Evolutionary conservation across 495 filamentous ascomycete species (phyloP).

Genomic region (Diplogelasinospora grovesii): DNA sequence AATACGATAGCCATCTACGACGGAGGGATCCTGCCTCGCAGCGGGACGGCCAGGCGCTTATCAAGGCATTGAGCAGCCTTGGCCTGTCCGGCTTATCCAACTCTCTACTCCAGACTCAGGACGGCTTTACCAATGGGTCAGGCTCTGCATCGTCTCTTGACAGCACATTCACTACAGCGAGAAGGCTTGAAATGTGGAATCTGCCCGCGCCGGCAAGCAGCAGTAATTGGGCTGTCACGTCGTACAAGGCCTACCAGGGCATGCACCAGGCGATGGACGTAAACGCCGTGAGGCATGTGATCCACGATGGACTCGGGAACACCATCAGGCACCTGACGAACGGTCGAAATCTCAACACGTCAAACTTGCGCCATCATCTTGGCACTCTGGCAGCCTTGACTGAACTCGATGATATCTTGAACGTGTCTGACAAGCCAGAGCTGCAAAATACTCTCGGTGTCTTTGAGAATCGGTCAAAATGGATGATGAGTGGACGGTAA

Average conservation of each 20-base stretch:
- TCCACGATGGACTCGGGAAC: conserved; percentile 59
- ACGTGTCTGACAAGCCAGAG: conserved; percentile 48
- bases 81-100: conserved; percentile 67
- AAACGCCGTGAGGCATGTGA: conserved; percentile 37
- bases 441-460: conserved; percentile 54
- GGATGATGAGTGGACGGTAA: conserved; percentile 75
- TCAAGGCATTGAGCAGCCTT: conserved; percentile 58
- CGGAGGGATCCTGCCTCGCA: conserved; percentile 31
- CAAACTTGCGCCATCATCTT: conserved; percentile 56
- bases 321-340: conserved; percentile 54
- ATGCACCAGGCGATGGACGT: conserved; percentile 61
- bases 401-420: conserved; percentile 73
- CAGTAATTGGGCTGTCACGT: conserved; percentile 54
- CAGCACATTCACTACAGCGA: conserved; percentile 71
- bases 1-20: conserved; percentile 77
- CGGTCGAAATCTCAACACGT: conserved; percentile 50
- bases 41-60: conserved; percentile 44
- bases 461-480: conserved; percentile 59
- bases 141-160: conserved; percentile 52
- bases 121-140: conserved; percentile 48
- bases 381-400: conserved; percentile 69
- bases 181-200: conserved; percentile 89
- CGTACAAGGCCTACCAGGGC: conserved; percentile 75
- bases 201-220: conserved; percentile 62
- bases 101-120: conserved; percentile 59